These are phyloP conservation scores for Aspergillus arachidicola DNA, from an alignment of 2,329 filamentous ascomycete genomes.

Conservation along the genomic window DNA sequence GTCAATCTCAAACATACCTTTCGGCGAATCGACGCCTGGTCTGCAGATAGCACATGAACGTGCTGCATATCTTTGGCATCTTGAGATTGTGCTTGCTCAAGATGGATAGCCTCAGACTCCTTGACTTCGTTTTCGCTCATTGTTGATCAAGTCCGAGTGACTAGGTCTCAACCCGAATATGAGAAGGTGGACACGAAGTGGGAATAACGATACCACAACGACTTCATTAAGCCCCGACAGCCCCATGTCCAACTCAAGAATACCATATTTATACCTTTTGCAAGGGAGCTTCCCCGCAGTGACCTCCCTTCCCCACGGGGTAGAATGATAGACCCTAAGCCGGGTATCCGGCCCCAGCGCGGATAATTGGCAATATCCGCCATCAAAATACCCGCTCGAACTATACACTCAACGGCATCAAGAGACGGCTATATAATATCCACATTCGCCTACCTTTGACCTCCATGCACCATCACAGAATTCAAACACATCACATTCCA, in stretches of 20 bases:
- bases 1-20: neutral
- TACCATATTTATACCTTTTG: neutral
- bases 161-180: neutral
- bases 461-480: neutral
- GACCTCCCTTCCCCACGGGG: neutral
- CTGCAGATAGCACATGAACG: neutral
- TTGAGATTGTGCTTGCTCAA: neutral
- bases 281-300: neutral
- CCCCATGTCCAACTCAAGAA: neutral
- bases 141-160: neutral
- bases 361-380: neutral
- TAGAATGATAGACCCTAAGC: neutral
- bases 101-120: neutral
- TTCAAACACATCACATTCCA: neutral
- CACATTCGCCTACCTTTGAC: neutral
- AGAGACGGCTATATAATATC: neutral
- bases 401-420: neutral
- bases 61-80: neutral
- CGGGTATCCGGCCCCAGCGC: neutral
- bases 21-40: neutral
- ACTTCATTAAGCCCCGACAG: neutral
- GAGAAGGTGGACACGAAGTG: neutral
- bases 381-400: neutral
- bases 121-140: neutral
- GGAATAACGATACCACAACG: too few relatives aligned